Base-by-base conservation (phyloP, 2,329 filamentous ascomycete species). In the Monilinia fructigena region DNA sequence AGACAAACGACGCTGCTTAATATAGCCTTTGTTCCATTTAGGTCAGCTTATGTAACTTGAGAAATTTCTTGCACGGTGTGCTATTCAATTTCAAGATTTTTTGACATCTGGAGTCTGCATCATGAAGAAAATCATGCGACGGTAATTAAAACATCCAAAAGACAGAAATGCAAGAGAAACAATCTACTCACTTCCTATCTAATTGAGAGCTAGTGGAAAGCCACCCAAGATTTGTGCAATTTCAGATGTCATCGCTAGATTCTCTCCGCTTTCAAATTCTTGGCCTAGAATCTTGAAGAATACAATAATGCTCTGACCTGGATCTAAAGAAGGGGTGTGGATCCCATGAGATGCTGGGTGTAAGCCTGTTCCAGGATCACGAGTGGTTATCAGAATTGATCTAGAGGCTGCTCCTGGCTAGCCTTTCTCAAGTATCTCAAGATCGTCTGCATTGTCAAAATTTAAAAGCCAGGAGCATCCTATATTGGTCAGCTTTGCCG, bases 391-490 rank as follows among this genome's bases (percentile, higher is more conserved):
- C 26, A 72, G 66, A 14, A 73, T 55, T 8, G 61, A 63, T 3
- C 72, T 72, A 28, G 52, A 63, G 6, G 66, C 66, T 4, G 42
- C 14, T 28, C 26, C 23, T 5, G 73, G 73, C 50, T 70, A 68
- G 56, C 63, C 73, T 10, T 72, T 63, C 3, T 53, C 28, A 2
- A 75, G 42, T 1, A 70, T 59, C n/a, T 71, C 67, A 6, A 59
- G 63, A 53, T 72, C 67, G 38, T 74, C 73, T 23, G 63, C 72
- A 42, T 74, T 74, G 50, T 74, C 73, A 50, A 72, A 71, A 16
- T 74, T 70, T 2, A 74, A 59, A 28, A 75, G 66, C 73, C 73
- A 75, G 14, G 60, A 55, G 56, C 60, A 52, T 71, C 70, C 20
- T 56, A 63, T 23, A 63, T 23, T 42, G 3, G n/a, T 38, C 38